Conservation (phyloP, 2,329 filamentous ascomycete genomes). For the Purpureocillium takamizusanense region DNA sequence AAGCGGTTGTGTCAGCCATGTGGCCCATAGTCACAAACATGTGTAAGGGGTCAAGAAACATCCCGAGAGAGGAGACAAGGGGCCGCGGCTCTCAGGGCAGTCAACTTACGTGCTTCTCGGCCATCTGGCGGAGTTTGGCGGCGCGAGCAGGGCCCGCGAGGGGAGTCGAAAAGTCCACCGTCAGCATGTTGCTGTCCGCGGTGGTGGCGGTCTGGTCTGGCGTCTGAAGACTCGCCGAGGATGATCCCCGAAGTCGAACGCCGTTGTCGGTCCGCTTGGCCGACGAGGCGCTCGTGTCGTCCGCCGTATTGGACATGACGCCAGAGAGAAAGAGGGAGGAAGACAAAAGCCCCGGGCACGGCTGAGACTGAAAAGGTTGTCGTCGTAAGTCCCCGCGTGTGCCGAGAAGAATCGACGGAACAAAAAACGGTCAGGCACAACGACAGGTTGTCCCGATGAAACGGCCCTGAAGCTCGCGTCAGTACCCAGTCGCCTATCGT, state of each 20-base stretch:
- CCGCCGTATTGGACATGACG: too few relatives aligned
- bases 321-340: too few relatives aligned
- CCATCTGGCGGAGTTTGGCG: slow-evolving; percentile 27
- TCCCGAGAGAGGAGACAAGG: background rate
- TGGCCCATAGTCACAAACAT: too few relatives aligned
- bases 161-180: slow-evolving; percentile 30
- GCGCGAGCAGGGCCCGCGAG: slow-evolving; percentile 24
- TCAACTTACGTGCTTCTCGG: slow-evolving; percentile 26
- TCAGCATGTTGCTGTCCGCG: slow-evolving; percentile 18
- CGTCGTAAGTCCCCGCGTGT: too few relatives aligned
- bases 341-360: too few relatives aligned
- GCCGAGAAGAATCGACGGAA: too few relatives aligned
- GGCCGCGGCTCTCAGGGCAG: background rate
- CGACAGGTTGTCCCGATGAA: too few relatives aligned
- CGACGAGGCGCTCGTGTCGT: background rate
- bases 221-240: background rate
- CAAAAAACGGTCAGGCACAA: too few relatives aligned
- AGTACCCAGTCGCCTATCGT: too few relatives aligned
- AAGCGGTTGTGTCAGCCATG: too few relatives aligned
- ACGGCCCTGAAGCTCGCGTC: too few relatives aligned
- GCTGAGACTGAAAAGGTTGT: too few relatives aligned
- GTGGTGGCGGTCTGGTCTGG: background rate
- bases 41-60: background rate
- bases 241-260: background rate
- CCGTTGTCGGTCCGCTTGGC: background rate